A percentile compares a stretch with the other conserved stretches of the same genome.
Conservation (phyloP, 108 stramenopile genomes). For the Cylindrotheca closterium region DNA sequence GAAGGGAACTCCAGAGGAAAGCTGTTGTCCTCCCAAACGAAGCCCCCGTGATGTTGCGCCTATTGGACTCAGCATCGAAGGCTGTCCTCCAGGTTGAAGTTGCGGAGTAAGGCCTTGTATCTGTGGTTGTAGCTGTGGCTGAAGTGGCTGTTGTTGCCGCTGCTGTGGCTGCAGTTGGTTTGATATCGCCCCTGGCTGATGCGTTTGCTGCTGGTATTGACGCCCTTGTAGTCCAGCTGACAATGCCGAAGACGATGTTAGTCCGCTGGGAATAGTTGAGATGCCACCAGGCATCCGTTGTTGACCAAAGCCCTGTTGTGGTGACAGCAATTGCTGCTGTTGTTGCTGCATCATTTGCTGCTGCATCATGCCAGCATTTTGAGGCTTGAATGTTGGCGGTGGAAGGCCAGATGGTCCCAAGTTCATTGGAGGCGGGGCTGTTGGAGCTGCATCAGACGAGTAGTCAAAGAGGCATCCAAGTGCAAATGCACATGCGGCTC, state of each 20-base stretch:
- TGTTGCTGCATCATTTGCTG: conserved; percentile 8
- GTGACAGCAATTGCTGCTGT: conserved; percentile 9
- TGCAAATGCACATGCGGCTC: conserved; percentile 89
- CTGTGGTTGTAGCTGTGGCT: conserved; percentile 5
- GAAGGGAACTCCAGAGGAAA: background rate
- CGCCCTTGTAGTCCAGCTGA: conserved; percentile 10
- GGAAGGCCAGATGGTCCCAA: conserved; percentile 16
- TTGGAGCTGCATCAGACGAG: conserved; percentile 1
- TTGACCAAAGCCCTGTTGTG: background rate
- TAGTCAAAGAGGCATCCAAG: conserved; percentile 68
- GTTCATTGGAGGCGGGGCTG: conserved; percentile 21
- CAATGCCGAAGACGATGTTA: conserved; percentile 24
- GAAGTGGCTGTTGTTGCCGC: conserved; percentile 18
- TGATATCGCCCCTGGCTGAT: background rate
- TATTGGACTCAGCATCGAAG: background rate
- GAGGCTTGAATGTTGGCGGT: background rate
- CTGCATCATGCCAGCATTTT: conserved; percentile 6
- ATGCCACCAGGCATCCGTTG: background rate
- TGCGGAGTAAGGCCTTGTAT: background rate
- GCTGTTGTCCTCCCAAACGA: conserved; percentile 5
- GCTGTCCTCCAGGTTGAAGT: conserved; percentile 5
- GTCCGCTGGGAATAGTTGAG: background rate
- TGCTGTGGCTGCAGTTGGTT: conserved; percentile 10
- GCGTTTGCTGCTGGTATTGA: conserved; percentile 8
- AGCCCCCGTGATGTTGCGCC: background rate